Percentiles rank a stretch among this genome's conserved stretches.
These are phyloP conservation scores for Rosa lucieae DNA, from an alignment of 306 rosid genomes.

Conservation along the genomic window DNA sequence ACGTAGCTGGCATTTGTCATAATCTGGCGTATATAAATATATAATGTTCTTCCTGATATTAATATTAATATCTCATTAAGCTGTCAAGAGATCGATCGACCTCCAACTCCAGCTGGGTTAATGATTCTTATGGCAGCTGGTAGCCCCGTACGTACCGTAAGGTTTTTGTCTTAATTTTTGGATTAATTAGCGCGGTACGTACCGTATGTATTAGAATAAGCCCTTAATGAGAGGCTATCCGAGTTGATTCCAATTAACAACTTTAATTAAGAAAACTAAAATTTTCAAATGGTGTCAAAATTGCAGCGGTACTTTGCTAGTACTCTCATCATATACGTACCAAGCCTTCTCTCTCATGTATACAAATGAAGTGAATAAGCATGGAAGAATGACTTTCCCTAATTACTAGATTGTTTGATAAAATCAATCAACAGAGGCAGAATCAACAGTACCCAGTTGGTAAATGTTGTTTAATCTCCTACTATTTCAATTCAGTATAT, in stretches of 20 bases:
- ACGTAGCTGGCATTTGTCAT: not conserved
- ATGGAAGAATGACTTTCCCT: not conserved
- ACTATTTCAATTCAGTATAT: not conserved
- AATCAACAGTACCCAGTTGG: not conserved
- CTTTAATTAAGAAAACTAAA: not conserved
- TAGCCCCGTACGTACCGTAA: conserved; percentile 1
- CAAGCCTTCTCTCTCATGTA: not conserved
- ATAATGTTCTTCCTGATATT: not conserved
- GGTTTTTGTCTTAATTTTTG: not conserved
- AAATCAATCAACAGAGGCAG: not conserved
- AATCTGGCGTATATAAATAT: not conserved
- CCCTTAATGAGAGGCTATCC: not conserved
- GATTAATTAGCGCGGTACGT: not conserved
- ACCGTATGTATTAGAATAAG: not conserved
- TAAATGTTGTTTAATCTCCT: conserved; percentile 2
- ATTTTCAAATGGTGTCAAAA: not conserved
- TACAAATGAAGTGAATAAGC: not conserved
- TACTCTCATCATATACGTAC: not conserved
- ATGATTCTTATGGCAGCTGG: conserved; percentile 7
- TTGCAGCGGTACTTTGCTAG: not conserved
- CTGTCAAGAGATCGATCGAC: not conserved
- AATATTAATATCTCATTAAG: not conserved
- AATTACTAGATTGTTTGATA: not conserved
- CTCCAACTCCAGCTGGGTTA: not conserved
- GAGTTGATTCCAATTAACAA: not conserved